phyloP scores from a whole-genome alignment of 352 stramenopile genomes.

The Phytophthora idaei region DNA sequence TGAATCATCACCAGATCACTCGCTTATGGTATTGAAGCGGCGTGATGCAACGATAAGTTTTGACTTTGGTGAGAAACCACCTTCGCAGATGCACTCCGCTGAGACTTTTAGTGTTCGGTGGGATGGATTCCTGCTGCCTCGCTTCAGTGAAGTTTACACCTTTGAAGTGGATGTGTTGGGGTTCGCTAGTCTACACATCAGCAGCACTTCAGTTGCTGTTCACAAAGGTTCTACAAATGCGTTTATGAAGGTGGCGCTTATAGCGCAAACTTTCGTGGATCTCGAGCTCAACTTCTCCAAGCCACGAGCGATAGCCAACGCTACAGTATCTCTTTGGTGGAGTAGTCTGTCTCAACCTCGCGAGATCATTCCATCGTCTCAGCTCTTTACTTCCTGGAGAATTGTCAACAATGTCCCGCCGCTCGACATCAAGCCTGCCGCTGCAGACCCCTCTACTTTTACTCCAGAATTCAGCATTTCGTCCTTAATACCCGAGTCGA shows the following conservation, averaged over 20 bases:
- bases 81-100: constrained; percentile 39
- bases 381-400: constrained; percentile 57
- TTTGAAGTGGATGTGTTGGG: constrained; percentile 51
- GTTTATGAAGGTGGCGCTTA: constrained; percentile 29
- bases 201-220: constrained; percentile 16
- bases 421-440: constrained; percentile 44
- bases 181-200: constrained; percentile 38
- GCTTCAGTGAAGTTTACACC: constrained; percentile 63
- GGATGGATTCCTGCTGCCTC: constrained; percentile 54
- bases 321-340: constrained; percentile 53
- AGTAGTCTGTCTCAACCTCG: constrained; percentile 53
- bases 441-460: constrained; percentile 40
- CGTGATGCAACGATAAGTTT: constrained; percentile 50
- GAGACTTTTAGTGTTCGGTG: constrained; percentile 65
- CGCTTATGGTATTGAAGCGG: constrained; percentile 27
- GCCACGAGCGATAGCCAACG: constrained; percentile 32
- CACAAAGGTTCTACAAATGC: constrained; percentile 8
- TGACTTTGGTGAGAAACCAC: constrained; percentile 50
- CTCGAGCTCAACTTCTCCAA: constrained; percentile 67
- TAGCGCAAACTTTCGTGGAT: constrained; percentile 43
- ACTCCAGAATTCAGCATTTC: constrained; percentile 38
- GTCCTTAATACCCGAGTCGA: not conserved
- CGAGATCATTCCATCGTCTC: constrained; percentile 47
- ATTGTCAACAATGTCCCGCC: constrained; percentile 64
- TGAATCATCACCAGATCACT: constrained; percentile 26